Evolutionary conservation across 306 rosid genomes (phyloP).

Genomic region (Carpinus fangiana): DNA sequence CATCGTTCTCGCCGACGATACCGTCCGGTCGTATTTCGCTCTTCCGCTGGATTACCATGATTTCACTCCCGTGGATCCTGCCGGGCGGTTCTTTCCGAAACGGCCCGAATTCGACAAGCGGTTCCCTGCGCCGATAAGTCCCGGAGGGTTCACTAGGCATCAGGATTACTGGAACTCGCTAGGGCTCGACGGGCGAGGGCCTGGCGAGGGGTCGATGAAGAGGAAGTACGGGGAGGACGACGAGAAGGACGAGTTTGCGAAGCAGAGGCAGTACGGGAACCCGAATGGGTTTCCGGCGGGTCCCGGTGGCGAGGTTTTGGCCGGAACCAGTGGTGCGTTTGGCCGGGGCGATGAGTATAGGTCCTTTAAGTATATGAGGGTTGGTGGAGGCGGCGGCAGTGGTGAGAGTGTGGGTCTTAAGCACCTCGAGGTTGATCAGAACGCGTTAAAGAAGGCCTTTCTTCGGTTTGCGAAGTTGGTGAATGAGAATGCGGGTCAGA

Average conservation of each 20-base stretch:
- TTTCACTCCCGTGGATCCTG: constrained; percentile 41
- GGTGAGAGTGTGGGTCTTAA: constrained; percentile 44
- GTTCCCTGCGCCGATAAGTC: constrained; percentile 46
- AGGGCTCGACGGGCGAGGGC: constrained; percentile 52
- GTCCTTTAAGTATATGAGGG: constrained; percentile 57
- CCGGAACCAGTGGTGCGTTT: constrained; percentile 51
- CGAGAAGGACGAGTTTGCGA: constrained; percentile 46
- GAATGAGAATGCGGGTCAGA: constrained; percentile 59
- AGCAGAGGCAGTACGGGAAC: constrained; percentile 57
- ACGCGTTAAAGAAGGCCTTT: constrained; percentile 67
- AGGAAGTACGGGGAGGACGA: constrained; percentile 58
- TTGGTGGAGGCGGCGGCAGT: constrained; percentile 51
- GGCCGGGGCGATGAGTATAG: constrained; percentile 50
- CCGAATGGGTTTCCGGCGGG: constrained; percentile 48
- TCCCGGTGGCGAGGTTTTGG: constrained; percentile 38
- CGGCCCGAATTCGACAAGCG: constrained; percentile 40
- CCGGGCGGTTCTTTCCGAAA: constrained; percentile 37
- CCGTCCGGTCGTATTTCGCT: constrained; percentile 86
- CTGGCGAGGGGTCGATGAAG: constrained; percentile 54
- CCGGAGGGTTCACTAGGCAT: constrained; percentile 36
- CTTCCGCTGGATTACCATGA: constrained; percentile 89
- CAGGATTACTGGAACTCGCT: constrained; percentile 64
- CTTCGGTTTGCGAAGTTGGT: constrained; percentile 59
- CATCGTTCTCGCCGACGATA: constrained; percentile 82
- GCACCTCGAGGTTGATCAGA: constrained; percentile 67